Evolutionary conservation across 371 early-diverging fungal genomes (phyloP), one percentile per base, ranked within the genome.

Genomic region (Mucor circinelloides): DNA sequence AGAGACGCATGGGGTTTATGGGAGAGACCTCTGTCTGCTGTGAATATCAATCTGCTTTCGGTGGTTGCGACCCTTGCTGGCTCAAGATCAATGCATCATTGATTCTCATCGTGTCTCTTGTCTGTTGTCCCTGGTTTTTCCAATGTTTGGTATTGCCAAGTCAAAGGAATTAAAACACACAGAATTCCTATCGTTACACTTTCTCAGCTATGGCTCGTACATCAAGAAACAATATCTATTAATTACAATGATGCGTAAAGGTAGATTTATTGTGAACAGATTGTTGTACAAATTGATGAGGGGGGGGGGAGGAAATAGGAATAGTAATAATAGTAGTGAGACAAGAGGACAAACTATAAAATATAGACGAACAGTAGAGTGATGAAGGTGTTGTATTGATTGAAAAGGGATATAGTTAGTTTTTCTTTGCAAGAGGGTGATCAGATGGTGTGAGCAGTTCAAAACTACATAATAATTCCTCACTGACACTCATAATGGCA

Each of bases 401-500:
- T 40, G 2, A 40, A 9, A n/a, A 40, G 40, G 40, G 40, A 40
- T 40, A 40, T 40, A 1, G 3, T 40, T 52, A 52, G 13, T 52
- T 62, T 34, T 74, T 72, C 54, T 66, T 72, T 6, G 73, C 72
- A 38, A 75, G 57, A 2, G 80, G 80, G 62, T 83, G 81, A 48
- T 80, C 83, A 21, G 69, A 69, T 0, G 83, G 83, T 19, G 83
- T 77, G 17, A 83, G 63, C 27, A 83, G 60, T 56, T 94, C 91
- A 83, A 96, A 95, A 31, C 92, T 92, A 78, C 99, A 99, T 63
- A 97, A 82, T 34, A 98, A 81, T 38, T 96, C 93, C 70, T 96
- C 94, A 72, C 93, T 95, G 48, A 99, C 95, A 54, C 92, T 89
- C 99, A 99, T 97, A 71, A 98, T 95, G 0, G 96, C 99, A 13